Conservation (phyloP, 2,329 filamentous ascomycete genomes). For the Verticillium longisporum region DNA sequence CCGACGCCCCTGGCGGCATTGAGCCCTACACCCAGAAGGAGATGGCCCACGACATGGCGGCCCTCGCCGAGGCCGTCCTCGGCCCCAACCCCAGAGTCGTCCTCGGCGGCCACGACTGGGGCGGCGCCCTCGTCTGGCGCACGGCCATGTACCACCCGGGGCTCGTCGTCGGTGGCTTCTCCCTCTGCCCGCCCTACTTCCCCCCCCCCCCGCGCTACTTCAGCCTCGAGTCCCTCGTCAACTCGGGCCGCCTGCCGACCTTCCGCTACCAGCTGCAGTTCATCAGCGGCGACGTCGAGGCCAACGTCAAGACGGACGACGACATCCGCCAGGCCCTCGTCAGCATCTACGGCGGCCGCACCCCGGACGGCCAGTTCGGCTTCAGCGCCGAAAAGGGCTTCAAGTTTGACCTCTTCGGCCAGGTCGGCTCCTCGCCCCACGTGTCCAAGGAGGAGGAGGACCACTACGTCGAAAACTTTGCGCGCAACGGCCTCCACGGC, state of each 20-base stretch:
- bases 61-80: slow-evolving; percentile 53
- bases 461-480: slow-evolving; percentile 68
- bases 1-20: slow-evolving; percentile 56
- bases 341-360: slow-evolving; percentile 36
- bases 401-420: slow-evolving; percentile 50
- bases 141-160: slow-evolving; percentile 66
- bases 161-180: slow-evolving; percentile 68
- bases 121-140: slow-evolving; percentile 71
- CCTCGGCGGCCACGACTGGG: slow-evolving; percentile 91
- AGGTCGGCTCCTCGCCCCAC: slow-evolving; percentile 47
- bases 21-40: slow-evolving; percentile 61
- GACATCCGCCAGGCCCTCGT: slow-evolving; percentile 62
- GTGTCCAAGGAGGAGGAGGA: slow-evolving; percentile 65
- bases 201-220: slow-evolving; percentile 41
- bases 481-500: slow-evolving; percentile 63
- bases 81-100: slow-evolving; percentile 52
- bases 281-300: slow-evolving; percentile 54
- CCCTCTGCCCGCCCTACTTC: slow-evolving; percentile 70
- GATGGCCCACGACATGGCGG: slow-evolving; percentile 67
- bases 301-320: slow-evolving; percentile 46
- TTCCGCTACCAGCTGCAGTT: slow-evolving; percentile 65
- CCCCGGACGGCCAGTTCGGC: slow-evolving; percentile 40
- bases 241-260: slow-evolving; percentile 46
- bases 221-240: slow-evolving; percentile 53
- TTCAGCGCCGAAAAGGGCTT: slow-evolving; percentile 59